Percentiles rank a stretch among this genome's conserved stretches.
phyloP scores from a whole-genome alignment of 257 asterid genomes.

The Solanum stenotomum region DNA sequence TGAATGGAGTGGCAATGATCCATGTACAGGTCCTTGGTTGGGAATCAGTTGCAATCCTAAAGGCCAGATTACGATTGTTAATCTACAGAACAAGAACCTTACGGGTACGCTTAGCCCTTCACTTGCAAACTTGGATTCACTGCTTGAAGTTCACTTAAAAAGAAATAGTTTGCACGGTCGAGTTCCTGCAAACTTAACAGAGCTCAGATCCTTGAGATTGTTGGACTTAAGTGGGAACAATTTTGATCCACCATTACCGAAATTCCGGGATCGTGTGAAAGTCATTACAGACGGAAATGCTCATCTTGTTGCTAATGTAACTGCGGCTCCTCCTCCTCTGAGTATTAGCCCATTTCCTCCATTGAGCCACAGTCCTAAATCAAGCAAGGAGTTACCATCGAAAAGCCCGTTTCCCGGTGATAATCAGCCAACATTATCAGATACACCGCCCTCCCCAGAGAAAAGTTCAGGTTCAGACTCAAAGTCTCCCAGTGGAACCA shows the following conservation, averaged over 20 bases:
- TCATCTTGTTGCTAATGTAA: constrained; percentile 10
- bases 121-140: constrained; percentile 39
- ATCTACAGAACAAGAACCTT: constrained; percentile 53
- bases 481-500: neutral
- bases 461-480: neutral
- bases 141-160: constrained; percentile 57
- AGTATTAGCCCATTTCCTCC: constrained; percentile 8
- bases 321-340: constrained; percentile 6
- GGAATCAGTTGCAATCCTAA: constrained; percentile 48
- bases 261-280: constrained; percentile 29
- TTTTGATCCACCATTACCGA: constrained; percentile 61
- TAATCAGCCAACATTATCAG: constrained; percentile 6
- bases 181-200: constrained; percentile 46
- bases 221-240: constrained; percentile 51
- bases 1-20: constrained; percentile 65
- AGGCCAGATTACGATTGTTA: constrained; percentile 43
- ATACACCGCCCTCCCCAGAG: constrained; percentile 8
- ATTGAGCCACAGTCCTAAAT: neutral
- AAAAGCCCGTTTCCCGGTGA: neutral
- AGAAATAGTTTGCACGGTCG: constrained; percentile 56
- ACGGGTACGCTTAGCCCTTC: constrained; percentile 71
- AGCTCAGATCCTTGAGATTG: constrained; percentile 36
- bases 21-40: constrained; percentile 65
- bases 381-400: neutral
- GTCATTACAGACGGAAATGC: constrained; percentile 39